phyloP scores from a whole-genome alignment of 192 early-diverging fungal species.

The Gigaspora rosea region DNA sequence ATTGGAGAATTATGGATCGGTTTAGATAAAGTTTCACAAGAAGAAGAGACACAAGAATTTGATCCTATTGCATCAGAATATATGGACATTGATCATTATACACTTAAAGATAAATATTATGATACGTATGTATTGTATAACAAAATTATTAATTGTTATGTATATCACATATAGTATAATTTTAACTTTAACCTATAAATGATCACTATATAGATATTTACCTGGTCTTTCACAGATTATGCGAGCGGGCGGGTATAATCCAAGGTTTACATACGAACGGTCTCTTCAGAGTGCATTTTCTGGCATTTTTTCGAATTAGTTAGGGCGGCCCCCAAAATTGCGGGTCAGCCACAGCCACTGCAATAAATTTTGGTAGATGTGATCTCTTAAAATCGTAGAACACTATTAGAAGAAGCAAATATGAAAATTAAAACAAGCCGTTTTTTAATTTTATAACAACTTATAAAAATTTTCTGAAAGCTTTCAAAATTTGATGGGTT shows the following conservation, averaged over 20 bases:
- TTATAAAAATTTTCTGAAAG: too few species aligned
- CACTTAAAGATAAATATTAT: constrained; percentile 26
- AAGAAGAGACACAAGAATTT: constrained; percentile 8
- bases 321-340: too few species aligned
- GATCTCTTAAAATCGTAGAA: too few species aligned
- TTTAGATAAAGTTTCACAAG: background rate
- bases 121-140: constrained; percentile 15
- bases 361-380: too few species aligned
- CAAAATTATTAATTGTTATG: background rate
- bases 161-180: background rate
- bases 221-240: background rate
- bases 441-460: too few species aligned
- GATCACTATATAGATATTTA: background rate
- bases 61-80: constrained; percentile 22
- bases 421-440: too few species aligned
- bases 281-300: constrained; percentile 30
- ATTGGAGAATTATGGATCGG: constrained; percentile 10
- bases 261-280: constrained; percentile 16
- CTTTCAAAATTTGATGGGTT: too few species aligned
- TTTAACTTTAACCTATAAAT: background rate
- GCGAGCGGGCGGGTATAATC: constrained; percentile 12
- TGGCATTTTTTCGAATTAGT: background rate
- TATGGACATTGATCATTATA: constrained; percentile 18
- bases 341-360: too few species aligned
- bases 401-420: too few species aligned